phyloP scores from a whole-genome alignment of 2,329 filamentous ascomycete species.

The Tolypocladium ovalisporum region DNA sequence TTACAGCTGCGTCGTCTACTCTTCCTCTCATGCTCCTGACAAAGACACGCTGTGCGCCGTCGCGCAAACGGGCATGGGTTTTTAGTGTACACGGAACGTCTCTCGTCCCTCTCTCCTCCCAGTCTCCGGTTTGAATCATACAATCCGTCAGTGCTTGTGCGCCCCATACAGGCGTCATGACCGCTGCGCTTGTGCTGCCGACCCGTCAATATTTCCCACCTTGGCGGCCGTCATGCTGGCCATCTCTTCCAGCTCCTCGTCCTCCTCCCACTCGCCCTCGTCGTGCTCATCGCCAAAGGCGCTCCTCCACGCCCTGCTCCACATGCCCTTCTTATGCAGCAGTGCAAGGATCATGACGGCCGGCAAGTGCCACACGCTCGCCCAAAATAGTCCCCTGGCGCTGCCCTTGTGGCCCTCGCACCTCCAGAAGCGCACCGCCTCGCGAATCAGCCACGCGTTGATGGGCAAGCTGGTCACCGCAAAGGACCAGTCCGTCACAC shows the following conservation, averaged over 20 bases:
- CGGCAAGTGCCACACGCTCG: conserved; percentile 92
- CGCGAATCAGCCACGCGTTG: conserved; percentile 74
- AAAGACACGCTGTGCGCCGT: neutral
- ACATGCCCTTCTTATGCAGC: conserved; percentile 87
- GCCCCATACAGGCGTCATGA: neutral
- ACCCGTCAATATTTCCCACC: conserved; percentile 7
- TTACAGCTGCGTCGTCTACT: neutral
- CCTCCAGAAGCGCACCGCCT: conserved; percentile 74
- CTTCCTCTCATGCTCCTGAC: neutral
- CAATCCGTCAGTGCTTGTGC: neutral
- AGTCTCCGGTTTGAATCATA: neutral
- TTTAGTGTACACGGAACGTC: neutral
- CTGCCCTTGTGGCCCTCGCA: conserved; percentile 67
- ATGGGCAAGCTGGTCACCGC: conserved; percentile 68
- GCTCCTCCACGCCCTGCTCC: conserved; percentile 68
- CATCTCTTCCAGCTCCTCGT: conserved; percentile 34
- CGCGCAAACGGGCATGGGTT: neutral
- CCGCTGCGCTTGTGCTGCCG: neutral
- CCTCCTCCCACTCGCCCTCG: conserved; percentile 46
- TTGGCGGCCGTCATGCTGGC: conserved; percentile 21
- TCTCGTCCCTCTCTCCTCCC: neutral
- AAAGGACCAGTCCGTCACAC: conserved; percentile 80
- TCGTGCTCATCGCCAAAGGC: conserved; percentile 49
- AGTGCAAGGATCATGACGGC: conserved; percentile 83
- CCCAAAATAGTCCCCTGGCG: conserved; percentile 86